Evolutionary conservation across 129 eudicot genomes (phyloP), one percentile per base, ranked within the genome.

Genomic region (Saussurea involucrata): DNA sequence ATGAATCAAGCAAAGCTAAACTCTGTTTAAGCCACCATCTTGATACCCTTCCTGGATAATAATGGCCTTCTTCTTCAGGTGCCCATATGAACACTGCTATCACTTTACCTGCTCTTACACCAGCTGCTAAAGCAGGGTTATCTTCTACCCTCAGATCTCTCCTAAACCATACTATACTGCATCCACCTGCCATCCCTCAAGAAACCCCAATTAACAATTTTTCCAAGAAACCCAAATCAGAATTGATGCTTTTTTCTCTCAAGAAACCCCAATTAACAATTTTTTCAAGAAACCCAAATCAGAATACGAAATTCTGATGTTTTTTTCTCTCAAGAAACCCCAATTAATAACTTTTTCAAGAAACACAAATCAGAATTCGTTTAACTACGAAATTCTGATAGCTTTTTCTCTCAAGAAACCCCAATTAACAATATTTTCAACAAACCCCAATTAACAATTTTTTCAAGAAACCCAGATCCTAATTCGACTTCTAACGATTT

Each of bases 1-100:
- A 90, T 11, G 89, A 85, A 82, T 88, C 96, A 78, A 95, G 96
- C 40, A 90, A 83, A 29, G 87, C 71, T 75, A 95, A 90, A 27
- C 97, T 92, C 68, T 95, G 96, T 76, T 95, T 95, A 7, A 95
- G 92, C 99, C 99, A 92, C 97, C 97, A 95, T 76, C 99, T 86
- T 11, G 99, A 95, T 2, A 95, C 99, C 77, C 97, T 92, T 10
- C 99, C 99, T 10, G 99, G 97, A 60, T 86, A 87, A 80, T 80
- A 95, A 72, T 85, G 95, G 6, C 97, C 97, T 79, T 95, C 99
- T 83, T 95, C 99, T 64, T 95, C 97, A 70, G 99, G 99, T 68
- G 97, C 94, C 96, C 96, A 95, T 76, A 95, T 80, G 73, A 83
- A 95, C 0, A 92, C 81, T 49, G 96, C 83, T 68, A 95, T 71